Conservation (phyloP, 768 basidiomycete genomes). For the Boletus rex-veris region DNA sequence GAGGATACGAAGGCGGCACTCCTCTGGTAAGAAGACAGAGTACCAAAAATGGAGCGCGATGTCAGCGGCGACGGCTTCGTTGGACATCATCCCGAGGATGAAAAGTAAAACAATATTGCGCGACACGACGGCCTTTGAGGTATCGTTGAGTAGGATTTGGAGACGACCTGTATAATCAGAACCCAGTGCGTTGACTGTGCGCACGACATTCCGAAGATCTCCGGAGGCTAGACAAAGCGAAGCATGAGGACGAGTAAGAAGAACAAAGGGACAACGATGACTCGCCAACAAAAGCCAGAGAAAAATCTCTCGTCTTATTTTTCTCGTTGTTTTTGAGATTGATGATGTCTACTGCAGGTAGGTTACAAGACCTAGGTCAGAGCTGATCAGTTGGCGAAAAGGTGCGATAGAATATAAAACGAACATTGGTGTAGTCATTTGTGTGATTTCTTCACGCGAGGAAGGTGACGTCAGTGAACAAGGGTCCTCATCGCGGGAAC, state of each 20-base stretch:
- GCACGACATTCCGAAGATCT: slow-evolving; percentile 43
- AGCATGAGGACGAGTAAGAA: background rate
- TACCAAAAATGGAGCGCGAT: slow-evolving; percentile 47
- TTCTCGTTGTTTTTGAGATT: slow-evolving; percentile 24
- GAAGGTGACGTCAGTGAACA: background rate
- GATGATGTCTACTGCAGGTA: slow-evolving; percentile 30
- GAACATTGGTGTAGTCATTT: slow-evolving; percentile 18
- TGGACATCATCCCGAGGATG: slow-evolving; percentile 34
- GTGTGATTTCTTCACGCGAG: background rate
- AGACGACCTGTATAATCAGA: slow-evolving; percentile 38
- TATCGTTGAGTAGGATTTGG: slow-evolving; percentile 42
- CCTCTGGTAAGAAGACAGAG: slow-evolving; percentile 38
- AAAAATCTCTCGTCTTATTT: slow-evolving; percentile 17
- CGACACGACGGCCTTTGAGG: slow-evolving; percentile 22
- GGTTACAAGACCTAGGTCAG: slow-evolving; percentile 16
- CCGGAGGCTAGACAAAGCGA: slow-evolving; percentile 36
- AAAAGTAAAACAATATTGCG: slow-evolving; percentile 42
- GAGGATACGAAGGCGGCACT: slow-evolving; percentile 27
- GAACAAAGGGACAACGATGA: background rate
- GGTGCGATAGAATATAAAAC: slow-evolving; percentile 14
- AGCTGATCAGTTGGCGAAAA: background rate
- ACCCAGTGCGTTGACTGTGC: slow-evolving; percentile 41
- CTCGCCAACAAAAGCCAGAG: slow-evolving; percentile 23
- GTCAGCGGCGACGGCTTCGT: slow-evolving; percentile 36
- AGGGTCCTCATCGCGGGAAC: slow-evolving; percentile 1